phyloP scores from a whole-genome alignment of 2,329 filamentous ascomycete genomes.

The Elsinoe arachidis region DNA sequence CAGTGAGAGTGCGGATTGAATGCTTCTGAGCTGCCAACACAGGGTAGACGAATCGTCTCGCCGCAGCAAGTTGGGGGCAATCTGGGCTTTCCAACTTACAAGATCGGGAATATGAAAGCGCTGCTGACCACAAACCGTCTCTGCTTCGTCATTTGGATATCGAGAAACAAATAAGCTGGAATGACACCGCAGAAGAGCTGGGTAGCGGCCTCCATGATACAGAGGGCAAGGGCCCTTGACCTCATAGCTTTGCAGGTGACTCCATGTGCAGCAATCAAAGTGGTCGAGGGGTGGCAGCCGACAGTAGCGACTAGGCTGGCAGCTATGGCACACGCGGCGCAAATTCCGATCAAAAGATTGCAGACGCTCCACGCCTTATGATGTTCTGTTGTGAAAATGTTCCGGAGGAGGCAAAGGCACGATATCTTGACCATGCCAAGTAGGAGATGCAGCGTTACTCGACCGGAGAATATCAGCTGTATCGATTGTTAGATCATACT shows the following conservation, averaged over 20 bases:
- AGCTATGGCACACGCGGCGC: neutral
- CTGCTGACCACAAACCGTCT: neutral
- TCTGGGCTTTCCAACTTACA: neutral
- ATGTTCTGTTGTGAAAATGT: constrained; percentile 2
- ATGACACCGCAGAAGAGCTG: neutral
- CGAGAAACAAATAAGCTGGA: neutral
- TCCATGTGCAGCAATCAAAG: neutral
- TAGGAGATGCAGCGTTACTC: constrained; percentile 1
- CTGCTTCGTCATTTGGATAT: neutral
- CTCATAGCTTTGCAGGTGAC: neutral
- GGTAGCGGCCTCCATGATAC: neutral
- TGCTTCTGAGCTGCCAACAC: neutral
- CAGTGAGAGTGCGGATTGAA: no score
- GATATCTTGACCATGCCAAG: constrained; percentile 6
- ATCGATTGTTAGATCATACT: no score
- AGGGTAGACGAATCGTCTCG: neutral
- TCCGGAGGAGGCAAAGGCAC: neutral
- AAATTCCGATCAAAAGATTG: constrained; percentile 6
- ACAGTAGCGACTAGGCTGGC: neutral
- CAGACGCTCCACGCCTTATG: constrained; percentile 9
- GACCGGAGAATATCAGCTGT: constrained; percentile 1
- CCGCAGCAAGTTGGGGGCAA: neutral
- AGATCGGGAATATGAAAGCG: constrained; percentile 5
- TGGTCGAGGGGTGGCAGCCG: constrained; percentile 5
- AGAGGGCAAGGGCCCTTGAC: neutral